Percentiles rank a stretch among this genome's conserved stretches.
Conservation (phyloP, 169 alveolate genomes). For the Fabrea salina region DNA sequence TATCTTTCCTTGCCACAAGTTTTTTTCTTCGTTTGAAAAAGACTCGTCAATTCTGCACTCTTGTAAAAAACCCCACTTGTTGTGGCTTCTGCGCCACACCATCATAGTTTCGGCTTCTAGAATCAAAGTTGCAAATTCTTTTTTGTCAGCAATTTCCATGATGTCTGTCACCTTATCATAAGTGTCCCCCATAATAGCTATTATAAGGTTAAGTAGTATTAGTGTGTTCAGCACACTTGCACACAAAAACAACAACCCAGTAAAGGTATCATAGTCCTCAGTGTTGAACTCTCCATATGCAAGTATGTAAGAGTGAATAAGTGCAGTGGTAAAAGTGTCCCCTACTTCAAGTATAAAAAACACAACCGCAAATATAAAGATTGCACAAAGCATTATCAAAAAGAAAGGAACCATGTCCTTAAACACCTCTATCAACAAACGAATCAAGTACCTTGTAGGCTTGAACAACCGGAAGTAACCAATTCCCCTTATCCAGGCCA, state of each 20-base stretch:
- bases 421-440: not conserved
- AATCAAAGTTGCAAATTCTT: not conserved
- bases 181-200: conserved; percentile 23
- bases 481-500: conserved; percentile 1
- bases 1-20: not conserved
- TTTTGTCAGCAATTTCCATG: not conserved
- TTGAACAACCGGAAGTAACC: conserved; percentile 17
- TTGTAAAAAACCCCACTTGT: not conserved
- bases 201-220: not conserved
- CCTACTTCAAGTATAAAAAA: not conserved
- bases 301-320: not conserved
- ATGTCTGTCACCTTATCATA: not conserved
- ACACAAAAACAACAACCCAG: too few species aligned
- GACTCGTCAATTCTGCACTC: not conserved
- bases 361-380: not conserved
- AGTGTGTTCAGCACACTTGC: conserved; percentile 1
- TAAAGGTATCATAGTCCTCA: too few species aligned
- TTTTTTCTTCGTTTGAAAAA: not conserved
- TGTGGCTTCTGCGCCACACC: not conserved
- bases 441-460: conserved; percentile 15
- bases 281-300: not conserved
- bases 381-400: not conserved
- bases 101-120: conserved; percentile 13
- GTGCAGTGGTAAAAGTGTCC: not conserved
- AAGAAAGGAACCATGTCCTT: conserved; percentile 20